Conservation (phyloP, 176 grass and related monocot genomes). For the Carex pumila region DNA sequence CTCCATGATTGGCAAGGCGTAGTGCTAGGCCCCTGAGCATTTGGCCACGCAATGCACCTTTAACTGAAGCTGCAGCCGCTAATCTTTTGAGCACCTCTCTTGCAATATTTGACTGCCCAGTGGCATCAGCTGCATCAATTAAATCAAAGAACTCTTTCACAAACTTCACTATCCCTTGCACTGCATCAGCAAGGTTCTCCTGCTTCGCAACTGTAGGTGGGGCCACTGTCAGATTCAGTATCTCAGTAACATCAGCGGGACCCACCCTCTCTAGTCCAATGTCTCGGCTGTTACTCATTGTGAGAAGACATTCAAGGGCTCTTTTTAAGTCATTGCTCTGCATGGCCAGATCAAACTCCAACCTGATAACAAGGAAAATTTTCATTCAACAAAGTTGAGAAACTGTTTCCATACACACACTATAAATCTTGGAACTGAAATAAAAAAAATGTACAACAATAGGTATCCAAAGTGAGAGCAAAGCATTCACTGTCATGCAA, state of each 20-base stretch:
- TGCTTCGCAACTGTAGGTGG: slow-evolving; percentile 80
- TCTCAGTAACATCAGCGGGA: slow-evolving; percentile 75
- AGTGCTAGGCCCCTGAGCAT: slow-evolving; percentile 80
- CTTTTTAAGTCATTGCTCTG: slow-evolving; percentile 97
- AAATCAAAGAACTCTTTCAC: slow-evolving; percentile 92
- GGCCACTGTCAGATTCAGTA: slow-evolving; percentile 84
- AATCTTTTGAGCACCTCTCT: slow-evolving; percentile 93
- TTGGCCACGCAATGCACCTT: slow-evolving; percentile 87
- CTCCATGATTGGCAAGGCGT: slow-evolving; percentile 95
- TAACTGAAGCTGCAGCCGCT: slow-evolving; percentile 91
- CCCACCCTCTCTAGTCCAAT: slow-evolving; percentile 57
- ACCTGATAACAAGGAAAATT: slow-evolving; percentile 40
- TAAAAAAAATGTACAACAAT: background rate
- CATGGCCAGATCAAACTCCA: slow-evolving; percentile 99
- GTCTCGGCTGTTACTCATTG: slow-evolving; percentile 95
- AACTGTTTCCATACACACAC: background rate
- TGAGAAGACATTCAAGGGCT: slow-evolving; percentile 92
- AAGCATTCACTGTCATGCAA: background rate
- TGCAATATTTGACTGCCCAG: slow-evolving; percentile 86
- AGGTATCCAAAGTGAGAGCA: slow-evolving; percentile 1
- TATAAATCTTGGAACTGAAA: background rate
- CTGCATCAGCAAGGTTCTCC: slow-evolving; percentile 89
- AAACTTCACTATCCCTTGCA: slow-evolving; percentile 98
- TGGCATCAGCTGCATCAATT: slow-evolving; percentile 99
- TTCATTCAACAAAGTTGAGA: background rate